Evolutionary conservation across 495 filamentous ascomycete species (phyloP).

Genomic region (Talaromyces thailandensis): DNA sequence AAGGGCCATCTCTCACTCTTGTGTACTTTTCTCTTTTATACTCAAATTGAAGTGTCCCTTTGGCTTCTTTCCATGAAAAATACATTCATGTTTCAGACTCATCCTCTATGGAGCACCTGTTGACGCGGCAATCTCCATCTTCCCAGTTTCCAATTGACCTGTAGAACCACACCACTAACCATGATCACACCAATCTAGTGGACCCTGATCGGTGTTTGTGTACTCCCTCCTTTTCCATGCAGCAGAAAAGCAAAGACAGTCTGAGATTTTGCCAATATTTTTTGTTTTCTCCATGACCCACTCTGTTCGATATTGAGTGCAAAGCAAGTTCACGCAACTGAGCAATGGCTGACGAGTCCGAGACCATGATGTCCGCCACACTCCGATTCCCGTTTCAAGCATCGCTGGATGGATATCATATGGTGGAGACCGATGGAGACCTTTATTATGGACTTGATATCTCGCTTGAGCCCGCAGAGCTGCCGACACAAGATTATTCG

Average conservation of each 20-base stretch:
- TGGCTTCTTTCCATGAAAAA: neutral
- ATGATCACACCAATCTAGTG: neutral
- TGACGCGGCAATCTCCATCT: neutral
- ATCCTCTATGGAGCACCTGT: neutral
- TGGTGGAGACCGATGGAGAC: neutral
- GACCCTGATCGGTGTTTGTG: neutral
- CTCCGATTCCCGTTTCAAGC: constrained; percentile 5
- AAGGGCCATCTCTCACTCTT: neutral
- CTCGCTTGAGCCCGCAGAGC: neutral
- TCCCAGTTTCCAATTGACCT: neutral
- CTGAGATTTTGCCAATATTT: neutral
- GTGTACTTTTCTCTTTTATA: neutral
- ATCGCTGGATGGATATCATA: neutral
- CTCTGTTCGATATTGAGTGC: neutral
- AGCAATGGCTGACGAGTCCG: constrained; percentile 2
- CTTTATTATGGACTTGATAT: constrained; percentile 5
- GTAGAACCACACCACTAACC: neutral
- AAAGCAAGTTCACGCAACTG: too few species aligned
- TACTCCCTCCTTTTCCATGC: neutral
- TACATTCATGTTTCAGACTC: neutral
- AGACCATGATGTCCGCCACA: constrained; percentile 4
- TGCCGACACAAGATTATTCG: neutral
- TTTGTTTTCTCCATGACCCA: neutral
- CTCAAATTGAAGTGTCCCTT: neutral
- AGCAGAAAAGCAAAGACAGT: neutral